Conservation (phyloP, 169 alveolate species). For the Amoebophrya sp. region DNA sequence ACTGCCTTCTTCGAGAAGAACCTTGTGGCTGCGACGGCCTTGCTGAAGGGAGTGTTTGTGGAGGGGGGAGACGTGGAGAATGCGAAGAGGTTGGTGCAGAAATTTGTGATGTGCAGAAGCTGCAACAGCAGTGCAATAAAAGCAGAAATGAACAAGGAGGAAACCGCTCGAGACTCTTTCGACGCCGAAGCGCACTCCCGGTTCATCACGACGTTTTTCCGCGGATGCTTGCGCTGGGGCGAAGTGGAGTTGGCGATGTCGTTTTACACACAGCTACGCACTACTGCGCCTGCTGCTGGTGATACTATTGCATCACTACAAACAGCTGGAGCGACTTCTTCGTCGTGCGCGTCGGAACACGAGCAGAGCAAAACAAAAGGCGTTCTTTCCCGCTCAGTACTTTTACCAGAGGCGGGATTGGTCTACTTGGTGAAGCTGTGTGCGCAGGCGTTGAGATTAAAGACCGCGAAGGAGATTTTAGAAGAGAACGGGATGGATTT, state of each 20-base stretch:
- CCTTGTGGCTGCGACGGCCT: neutral
- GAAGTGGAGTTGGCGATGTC: neutral
- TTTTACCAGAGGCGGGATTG: neutral
- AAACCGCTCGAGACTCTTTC: too few species aligned
- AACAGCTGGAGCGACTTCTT: too few species aligned
- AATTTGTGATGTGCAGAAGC: neutral
- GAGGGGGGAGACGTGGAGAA: neutral
- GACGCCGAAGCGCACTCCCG: neutral
- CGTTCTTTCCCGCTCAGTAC: too few species aligned
- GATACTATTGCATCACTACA: too few species aligned
- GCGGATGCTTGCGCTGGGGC: neutral
- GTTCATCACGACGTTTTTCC: neutral
- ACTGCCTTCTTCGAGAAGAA: too few species aligned
- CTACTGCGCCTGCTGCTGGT: too few species aligned
- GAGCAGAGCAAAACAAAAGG: too few species aligned
- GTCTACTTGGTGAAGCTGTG: neutral
- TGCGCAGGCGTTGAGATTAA: neutral
- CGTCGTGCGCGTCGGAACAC: too few species aligned
- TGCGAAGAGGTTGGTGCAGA: neutral
- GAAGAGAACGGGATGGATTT: too few species aligned
- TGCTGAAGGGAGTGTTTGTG: neutral
- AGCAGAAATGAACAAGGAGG: too few species aligned
- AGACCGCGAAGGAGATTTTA: neutral
- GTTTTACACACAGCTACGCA: too few species aligned
- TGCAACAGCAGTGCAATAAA: neutral